Evolutionary conservation across 2,329 filamentous ascomycete species (phyloP).

Genomic region (Verticillium dahliae): DNA sequence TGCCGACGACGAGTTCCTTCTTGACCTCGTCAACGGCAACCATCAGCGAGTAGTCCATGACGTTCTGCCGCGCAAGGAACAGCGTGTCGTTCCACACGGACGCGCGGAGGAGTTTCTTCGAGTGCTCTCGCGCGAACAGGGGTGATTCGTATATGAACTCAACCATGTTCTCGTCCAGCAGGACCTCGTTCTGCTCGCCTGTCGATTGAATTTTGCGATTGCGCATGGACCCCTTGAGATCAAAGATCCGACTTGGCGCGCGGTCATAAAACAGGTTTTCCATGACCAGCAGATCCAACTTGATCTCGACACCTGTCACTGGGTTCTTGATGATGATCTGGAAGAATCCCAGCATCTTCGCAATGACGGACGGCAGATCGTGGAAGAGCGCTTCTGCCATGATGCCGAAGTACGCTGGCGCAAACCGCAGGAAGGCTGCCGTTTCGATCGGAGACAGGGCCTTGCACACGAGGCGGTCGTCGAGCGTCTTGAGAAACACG

Average conservation of each 20-base stretch:
- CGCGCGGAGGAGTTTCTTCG: constrained; percentile 84
- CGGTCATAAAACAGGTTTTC: constrained; percentile 98
- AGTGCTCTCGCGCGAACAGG: constrained; percentile 90
- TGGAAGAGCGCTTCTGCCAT: constrained; percentile 96
- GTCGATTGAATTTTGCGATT: constrained; percentile 97
- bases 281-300: constrained; percentile 90
- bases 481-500: constrained; percentile 91
- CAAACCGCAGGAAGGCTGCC: constrained; percentile 88
- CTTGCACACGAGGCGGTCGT: constrained; percentile 90
- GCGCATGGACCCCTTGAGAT: constrained; percentile 96
- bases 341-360: constrained; percentile 98
- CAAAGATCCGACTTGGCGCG: constrained; percentile 81
- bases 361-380: constrained; percentile 90
- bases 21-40: constrained; percentile 87
- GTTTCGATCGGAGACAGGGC: constrained; percentile 87
- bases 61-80: constrained; percentile 88
- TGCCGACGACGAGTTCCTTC: constrained; percentile 91
- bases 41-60: constrained; percentile 99
- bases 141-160: constrained; percentile 98
- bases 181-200: constrained; percentile 90
- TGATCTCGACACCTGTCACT: constrained; percentile 83
- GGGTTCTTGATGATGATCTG: constrained; percentile 97
- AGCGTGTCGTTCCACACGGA: constrained; percentile 97
- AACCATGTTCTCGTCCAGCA: constrained; percentile 97
- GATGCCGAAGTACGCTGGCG: constrained; percentile 93